A percentile compares a stretch with the other conserved stretches of the same genome.
phyloP scores from a whole-genome alignment of 2,329 filamentous ascomycete genomes.

The Neonectria magnoliae region DNA sequence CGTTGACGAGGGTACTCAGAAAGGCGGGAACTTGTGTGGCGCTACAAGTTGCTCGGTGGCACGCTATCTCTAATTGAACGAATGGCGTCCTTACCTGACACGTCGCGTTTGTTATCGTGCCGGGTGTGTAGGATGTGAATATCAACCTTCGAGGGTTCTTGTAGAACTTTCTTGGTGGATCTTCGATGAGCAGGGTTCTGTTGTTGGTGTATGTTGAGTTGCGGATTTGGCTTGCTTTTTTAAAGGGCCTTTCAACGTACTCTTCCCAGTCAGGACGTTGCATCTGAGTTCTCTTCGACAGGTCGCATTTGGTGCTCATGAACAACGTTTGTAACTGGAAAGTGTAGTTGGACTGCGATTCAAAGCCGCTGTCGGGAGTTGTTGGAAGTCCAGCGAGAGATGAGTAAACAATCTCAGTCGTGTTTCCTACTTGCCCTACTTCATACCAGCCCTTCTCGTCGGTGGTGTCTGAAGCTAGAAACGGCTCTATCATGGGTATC shows the following conservation, averaged over 20 bases:
- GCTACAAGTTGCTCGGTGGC: constrained; percentile 1
- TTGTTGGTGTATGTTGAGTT: background rate
- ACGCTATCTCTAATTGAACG: constrained; percentile 13
- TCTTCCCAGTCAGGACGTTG: background rate
- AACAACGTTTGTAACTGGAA: background rate
- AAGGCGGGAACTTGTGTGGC: background rate
- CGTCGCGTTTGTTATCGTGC: background rate
- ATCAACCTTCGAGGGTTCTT: background rate
- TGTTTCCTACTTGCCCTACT: background rate
- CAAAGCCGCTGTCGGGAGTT: background rate
- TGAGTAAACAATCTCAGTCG: background rate
- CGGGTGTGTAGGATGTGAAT: background rate
- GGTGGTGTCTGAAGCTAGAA: background rate
- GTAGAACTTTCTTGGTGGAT: background rate
- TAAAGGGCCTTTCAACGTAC: background rate
- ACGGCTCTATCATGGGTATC: constrained; percentile 18
- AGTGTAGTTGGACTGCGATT: background rate
- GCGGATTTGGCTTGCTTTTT: background rate
- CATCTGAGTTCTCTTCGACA: background rate
- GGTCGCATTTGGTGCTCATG: background rate
- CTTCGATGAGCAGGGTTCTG: background rate
- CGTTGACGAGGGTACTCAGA: constrained; percentile 1
- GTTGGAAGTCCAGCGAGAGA: constrained; percentile 14
- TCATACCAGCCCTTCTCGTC: constrained; percentile 6
- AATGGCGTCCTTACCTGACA: constrained; percentile 4